Percentiles rank a stretch among this genome's conserved stretches.
Conservation (phyloP, 2,329 filamentous ascomycete genomes). For the Ophiostoma fasciatum region DNA sequence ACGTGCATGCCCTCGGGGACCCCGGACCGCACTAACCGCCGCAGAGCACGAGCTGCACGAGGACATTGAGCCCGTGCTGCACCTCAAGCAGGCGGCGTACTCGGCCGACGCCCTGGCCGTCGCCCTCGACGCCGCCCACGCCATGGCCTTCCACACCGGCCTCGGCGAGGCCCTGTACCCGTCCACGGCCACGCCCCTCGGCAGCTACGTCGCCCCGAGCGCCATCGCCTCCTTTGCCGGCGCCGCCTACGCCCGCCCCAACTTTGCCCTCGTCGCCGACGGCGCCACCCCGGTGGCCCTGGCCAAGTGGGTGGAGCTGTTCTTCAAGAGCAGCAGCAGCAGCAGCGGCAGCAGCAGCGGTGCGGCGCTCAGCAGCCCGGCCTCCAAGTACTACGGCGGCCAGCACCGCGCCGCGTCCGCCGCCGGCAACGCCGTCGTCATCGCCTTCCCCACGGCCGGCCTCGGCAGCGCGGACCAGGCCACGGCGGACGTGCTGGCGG, state of each 20-base stretch:
- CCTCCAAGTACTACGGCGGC: constrained; percentile 83
- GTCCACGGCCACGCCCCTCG: constrained; percentile 53
- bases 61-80: constrained; percentile 65
- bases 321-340: constrained; percentile 62
- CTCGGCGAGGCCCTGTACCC: constrained; percentile 70
- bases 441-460: constrained; percentile 86
- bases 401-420: constrained; percentile 77
- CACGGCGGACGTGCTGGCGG: constrained; percentile 72
- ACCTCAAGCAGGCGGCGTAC: constrained; percentile 61
- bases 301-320: constrained; percentile 81
- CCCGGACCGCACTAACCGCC: too few relatives aligned
- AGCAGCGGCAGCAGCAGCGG: constrained; percentile 34
- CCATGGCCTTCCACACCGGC: constrained; percentile 81
- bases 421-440: constrained; percentile 66
- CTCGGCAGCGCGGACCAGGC: constrained; percentile 72
- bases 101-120: constrained; percentile 47
- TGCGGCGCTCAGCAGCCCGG: constrained; percentile 40
- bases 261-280: constrained; percentile 83
- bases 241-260: constrained; percentile 72
- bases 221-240: constrained; percentile 62
- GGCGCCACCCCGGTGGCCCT: constrained; percentile 65
- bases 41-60: constrained; percentile 82
- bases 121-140: constrained; percentile 75
- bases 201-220: constrained; percentile 67
- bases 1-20: constrained; percentile 18